Percentiles rank a stretch among this genome's conserved stretches.
Conservation (phyloP, 1,139 yeast genomes). For the Blastobotrys apis region DNA sequence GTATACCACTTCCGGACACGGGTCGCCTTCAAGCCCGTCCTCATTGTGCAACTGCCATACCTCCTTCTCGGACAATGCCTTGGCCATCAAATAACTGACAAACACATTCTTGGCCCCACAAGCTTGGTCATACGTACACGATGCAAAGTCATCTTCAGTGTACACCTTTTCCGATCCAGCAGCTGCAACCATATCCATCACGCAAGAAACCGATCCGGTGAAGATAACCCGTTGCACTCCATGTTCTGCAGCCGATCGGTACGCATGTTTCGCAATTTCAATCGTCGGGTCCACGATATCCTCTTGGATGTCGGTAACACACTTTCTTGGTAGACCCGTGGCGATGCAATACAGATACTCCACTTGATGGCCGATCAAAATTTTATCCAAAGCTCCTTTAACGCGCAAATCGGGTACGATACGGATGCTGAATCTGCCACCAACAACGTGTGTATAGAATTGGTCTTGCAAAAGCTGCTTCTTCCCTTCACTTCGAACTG, state of each 20-base stretch:
- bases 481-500: not conserved
- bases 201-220: not conserved
- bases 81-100: not conserved
- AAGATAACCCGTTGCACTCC: constrained; percentile 1
- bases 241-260: not conserved
- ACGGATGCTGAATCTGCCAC: not conserved
- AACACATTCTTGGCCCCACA: not conserved
- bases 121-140: not conserved
- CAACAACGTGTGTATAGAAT: not conserved
- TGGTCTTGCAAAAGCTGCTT: not conserved
- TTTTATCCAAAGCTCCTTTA: not conserved
- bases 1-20: not conserved
- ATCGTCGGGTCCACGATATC: constrained; percentile 4
- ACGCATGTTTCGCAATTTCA: not conserved
- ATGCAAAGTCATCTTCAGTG: not conserved
- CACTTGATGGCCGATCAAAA: not conserved
- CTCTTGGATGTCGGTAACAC: not conserved
- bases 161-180: not conserved
- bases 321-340: not conserved
- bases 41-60: not conserved
- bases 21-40: not conserved
- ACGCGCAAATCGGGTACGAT: not conserved
- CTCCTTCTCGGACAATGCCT: not conserved
- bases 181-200: not conserved
- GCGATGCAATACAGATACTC: constrained; percentile 1